A percentile compares a stretch with the other conserved stretches of the same genome.
phyloP scores from a whole-genome alignment of 257 asterid genomes.

The Solanum sitiens region DNA sequence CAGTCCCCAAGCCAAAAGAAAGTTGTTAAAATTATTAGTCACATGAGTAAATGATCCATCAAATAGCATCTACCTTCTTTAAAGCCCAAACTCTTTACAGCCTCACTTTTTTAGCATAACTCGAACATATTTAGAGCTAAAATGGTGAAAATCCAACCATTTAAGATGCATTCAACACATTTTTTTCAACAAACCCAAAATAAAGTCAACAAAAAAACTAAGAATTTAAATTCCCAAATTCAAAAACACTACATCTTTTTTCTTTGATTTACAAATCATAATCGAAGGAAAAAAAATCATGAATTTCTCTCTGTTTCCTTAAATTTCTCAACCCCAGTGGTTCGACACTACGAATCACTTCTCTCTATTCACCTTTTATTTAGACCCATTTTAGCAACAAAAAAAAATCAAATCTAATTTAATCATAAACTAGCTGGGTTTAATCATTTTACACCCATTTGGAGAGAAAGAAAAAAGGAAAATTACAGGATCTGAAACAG shows the following conservation, averaged over 20 bases:
- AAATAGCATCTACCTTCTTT: not conserved
- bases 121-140: not conserved
- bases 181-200: not conserved
- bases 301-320: not conserved
- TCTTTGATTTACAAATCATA: not conserved
- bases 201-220: not conserved
- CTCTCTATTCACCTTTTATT: not conserved
- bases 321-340: not conserved
- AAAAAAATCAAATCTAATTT: not conserved
- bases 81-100: not conserved
- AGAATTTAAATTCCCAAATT: not conserved
- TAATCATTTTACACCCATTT: not conserved
- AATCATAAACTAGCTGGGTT: not conserved
- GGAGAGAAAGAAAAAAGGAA: not conserved
- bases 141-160: not conserved
- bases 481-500: slow-evolving; percentile 76
- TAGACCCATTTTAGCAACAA: not conserved
- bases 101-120: not conserved
- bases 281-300: not conserved
- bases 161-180: not conserved
- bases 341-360: not conserved
- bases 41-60: not conserved
- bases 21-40: not conserved
- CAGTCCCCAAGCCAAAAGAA: not conserved
- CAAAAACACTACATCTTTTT: not conserved